Conservation (phyloP, 2,329 filamentous ascomycete species). For the Lachnellula hyalina region DNA sequence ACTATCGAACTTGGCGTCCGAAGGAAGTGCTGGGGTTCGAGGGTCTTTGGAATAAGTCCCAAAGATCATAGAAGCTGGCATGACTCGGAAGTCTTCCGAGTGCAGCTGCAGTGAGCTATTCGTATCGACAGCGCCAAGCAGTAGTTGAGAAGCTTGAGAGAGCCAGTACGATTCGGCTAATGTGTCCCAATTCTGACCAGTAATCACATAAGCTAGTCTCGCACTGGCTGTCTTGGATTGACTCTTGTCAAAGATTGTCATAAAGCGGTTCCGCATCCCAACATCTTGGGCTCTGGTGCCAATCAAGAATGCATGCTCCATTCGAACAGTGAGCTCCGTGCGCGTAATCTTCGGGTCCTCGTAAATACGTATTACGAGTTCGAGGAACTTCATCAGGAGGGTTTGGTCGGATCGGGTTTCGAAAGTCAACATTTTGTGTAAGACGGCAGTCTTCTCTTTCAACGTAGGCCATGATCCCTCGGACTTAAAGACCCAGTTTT, state of each 20-base stretch:
- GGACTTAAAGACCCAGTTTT: constrained; percentile 92
- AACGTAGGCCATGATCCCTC: constrained; percentile 94
- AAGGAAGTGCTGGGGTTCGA: constrained; percentile 60
- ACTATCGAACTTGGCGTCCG: constrained; percentile 75
- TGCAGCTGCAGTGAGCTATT: constrained; percentile 74
- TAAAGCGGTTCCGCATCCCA: constrained; percentile 94
- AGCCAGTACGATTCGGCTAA: constrained; percentile 95
- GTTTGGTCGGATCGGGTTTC: constrained; percentile 78
- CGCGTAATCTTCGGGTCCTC: constrained; percentile 94
- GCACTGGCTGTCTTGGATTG: constrained; percentile 88
- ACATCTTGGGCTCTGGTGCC: constrained; percentile 90
- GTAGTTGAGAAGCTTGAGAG: constrained; percentile 85
- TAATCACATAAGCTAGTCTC: constrained; percentile 81
- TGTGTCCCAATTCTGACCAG: constrained; percentile 94
- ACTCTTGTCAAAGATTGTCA: constrained; percentile 92
- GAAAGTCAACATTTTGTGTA: constrained; percentile 99
- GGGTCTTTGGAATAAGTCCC: constrained; percentile 66
- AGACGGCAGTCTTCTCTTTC: constrained; percentile 96
- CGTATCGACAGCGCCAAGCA: constrained; percentile 87
- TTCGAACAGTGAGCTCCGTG: constrained; percentile 90
- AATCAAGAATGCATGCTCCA: constrained; percentile 97
- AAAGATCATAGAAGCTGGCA: constrained; percentile 69
- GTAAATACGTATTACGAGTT: constrained; percentile 95
- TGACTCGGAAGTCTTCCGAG: constrained; percentile 74
- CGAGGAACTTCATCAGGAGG: constrained; percentile 86